These are phyloP conservation scores for Pleurotus pulmonarius DNA, from an alignment of 768 basidiomycete genomes.

Conservation along the genomic window DNA sequence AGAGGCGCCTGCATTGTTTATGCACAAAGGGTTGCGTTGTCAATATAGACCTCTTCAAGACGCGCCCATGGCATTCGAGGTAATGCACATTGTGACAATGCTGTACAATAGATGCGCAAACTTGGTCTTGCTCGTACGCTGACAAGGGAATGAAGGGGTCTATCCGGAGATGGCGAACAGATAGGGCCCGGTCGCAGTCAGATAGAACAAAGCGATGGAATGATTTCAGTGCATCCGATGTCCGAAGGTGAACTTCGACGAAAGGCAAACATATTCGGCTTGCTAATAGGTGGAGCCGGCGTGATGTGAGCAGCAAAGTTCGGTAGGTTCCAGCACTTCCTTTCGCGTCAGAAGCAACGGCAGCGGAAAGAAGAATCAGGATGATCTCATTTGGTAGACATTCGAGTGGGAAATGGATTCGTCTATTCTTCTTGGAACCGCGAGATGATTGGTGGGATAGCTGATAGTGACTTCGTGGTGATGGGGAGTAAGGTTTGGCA, in stretches of 20 bases:
- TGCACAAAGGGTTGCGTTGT: not conserved
- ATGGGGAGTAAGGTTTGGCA: not conserved
- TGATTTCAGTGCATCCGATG: constrained; percentile 2
- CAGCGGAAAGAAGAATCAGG: not conserved
- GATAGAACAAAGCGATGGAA: not conserved
- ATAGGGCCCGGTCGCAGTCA: not conserved
- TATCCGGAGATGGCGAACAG: constrained; percentile 1
- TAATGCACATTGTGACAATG: not conserved
- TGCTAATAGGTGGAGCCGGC: not conserved
- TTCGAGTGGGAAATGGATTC: constrained; percentile 1
- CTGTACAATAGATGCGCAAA: not conserved
- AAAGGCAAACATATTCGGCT: not conserved
- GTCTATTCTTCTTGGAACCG: not conserved
- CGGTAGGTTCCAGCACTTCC: not conserved
- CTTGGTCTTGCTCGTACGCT: not conserved
- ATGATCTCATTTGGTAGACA: not conserved
- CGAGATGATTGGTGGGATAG: not conserved
- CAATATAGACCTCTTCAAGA: not conserved
- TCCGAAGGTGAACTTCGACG: constrained; percentile 1
- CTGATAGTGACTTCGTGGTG: not conserved
- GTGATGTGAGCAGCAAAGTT: not conserved
- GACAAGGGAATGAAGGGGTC: constrained; percentile 4
- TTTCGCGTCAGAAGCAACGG: not conserved
- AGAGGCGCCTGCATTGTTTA: not conserved
- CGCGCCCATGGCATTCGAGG: constrained; percentile 1